These are phyloP conservation scores for Corylus avellana DNA, from an alignment of 306 rosid genomes.

Conservation along the genomic window DNA sequence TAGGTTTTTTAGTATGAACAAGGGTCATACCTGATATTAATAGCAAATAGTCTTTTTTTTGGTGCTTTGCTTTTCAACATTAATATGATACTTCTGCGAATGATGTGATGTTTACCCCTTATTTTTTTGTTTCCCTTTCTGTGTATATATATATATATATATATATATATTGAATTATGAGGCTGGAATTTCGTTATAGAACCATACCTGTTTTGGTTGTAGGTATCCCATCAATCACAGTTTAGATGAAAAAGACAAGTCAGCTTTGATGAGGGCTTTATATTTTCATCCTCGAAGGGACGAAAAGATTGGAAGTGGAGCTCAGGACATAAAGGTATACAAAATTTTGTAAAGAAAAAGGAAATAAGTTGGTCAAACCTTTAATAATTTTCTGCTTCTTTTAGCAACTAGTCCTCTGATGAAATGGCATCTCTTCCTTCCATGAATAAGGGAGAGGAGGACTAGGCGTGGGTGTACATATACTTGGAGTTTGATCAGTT, in stretches of 20 bases:
- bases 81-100: neutral
- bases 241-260: conserved; percentile 60
- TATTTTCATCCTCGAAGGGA: conserved; percentile 66
- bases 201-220: conserved; percentile 31
- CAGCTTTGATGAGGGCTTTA: conserved; percentile 56
- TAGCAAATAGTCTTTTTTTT: neutral
- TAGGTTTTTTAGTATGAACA: neutral
- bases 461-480: neutral
- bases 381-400: neutral
- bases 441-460: neutral
- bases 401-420: neutral
- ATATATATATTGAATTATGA: neutral
- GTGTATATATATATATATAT: neutral
- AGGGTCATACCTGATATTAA: neutral
- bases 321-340: conserved; percentile 63
- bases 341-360: conserved; percentile 3
- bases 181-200: conserved; percentile 17
- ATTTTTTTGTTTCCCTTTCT: neutral
- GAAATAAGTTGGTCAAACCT: neutral
- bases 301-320: conserved; percentile 68
- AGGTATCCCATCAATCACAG: conserved; percentile 63
- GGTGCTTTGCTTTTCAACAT: neutral
- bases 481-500: neutral
- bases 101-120: neutral
- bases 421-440: neutral